phyloP scores from a whole-genome alignment of 495 filamentous ascomycete genomes.

The Massariosphaeria phaeospora region DNA sequence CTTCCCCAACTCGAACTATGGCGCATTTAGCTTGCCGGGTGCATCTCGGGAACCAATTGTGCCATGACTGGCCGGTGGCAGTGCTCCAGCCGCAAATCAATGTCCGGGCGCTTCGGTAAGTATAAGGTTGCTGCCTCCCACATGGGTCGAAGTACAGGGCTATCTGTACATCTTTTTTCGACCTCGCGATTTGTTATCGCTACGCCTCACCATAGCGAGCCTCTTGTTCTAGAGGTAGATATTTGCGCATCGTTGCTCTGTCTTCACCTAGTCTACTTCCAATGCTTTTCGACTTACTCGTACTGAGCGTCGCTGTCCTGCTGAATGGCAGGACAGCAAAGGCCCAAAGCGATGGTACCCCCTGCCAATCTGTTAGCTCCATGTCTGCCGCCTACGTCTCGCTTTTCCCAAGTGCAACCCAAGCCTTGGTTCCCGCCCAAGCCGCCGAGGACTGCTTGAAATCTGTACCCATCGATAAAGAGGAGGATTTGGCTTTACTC shows the following conservation, averaged over 20 bases:
- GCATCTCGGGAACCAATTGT: neutral
- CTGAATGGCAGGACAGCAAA: slow-evolving; percentile 21
- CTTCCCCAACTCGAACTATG: neutral
- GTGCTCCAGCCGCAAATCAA: slow-evolving; percentile 1
- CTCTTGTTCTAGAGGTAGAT: neutral
- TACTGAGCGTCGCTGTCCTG: slow-evolving; percentile 23
- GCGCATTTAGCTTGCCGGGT: slow-evolving; percentile 1
- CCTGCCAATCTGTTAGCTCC: slow-evolving; percentile 16
- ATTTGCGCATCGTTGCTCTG: neutral
- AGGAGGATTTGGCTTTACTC: slow-evolving; percentile 41
- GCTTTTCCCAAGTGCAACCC: slow-evolving; percentile 13
- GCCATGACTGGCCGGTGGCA: neutral
- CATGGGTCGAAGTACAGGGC: too few relatives aligned
- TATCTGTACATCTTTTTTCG: too few relatives aligned
- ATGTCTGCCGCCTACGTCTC: slow-evolving; percentile 20
- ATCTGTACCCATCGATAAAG: slow-evolving; percentile 45
- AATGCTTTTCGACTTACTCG: slow-evolving; percentile 18
- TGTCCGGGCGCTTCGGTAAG: neutral
- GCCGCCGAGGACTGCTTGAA: slow-evolving; percentile 46
- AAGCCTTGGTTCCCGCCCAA: slow-evolving; percentile 39
- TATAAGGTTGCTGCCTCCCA: slow-evolving; percentile 6
- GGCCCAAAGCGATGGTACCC: neutral
- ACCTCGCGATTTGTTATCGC: neutral
- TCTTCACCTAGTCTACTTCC: neutral
- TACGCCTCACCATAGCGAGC: neutral